Base-by-base conservation (phyloP, 495 filamentous ascomycete species). In the Rostrohypoxylon terebratum region DNA sequence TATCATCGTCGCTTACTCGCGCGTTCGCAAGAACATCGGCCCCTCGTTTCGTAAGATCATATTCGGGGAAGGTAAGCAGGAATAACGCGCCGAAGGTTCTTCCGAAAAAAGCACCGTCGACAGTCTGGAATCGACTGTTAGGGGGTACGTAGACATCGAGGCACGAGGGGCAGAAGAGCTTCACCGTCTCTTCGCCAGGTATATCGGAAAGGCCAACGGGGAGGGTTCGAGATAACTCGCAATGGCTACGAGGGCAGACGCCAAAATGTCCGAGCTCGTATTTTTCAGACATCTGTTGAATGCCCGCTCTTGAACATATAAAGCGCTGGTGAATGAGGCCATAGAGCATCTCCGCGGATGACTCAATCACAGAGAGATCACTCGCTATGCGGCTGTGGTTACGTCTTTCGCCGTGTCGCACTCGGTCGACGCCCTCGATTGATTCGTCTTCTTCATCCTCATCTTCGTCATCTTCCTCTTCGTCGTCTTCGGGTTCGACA, bases 241-340 rank as follows among this genome's bases (percentile, higher is more conserved):
- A 99, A 81, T 92, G 88, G 48, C 94, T 95, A 25, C 96, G 89
- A 4, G 95, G 96, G 77, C 96, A 99, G 59, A 90, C 88, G 34
- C 96, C 96, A 71, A 99, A 99, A 81, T 99, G 95, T 69, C 93
- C 90, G 50, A 97, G 85, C 75, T 97, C 94, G 84, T 98, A 98
- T 78, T 99, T 99, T 79, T 99, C 96, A 31, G 94, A 93, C 96
- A 99, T 99, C 79, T 97, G 94, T 77, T 97, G 95, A 61, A 99
- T 98, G 18, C 96, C 96, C 5, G 93, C 93, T 36, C 96, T 87
- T n/a, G 94, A 97, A 64, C 94, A 98, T 83, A 99, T 98, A 80
- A 96, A 99, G 25, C 96, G 93, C 82, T 98, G 96, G 81, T 99
- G 96, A 77, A 99, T 99, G 21, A 99, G 87, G 5, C 96, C 96